Conservation (phyloP, 257 asterid species). For the Henckelia pumila region DNA sequence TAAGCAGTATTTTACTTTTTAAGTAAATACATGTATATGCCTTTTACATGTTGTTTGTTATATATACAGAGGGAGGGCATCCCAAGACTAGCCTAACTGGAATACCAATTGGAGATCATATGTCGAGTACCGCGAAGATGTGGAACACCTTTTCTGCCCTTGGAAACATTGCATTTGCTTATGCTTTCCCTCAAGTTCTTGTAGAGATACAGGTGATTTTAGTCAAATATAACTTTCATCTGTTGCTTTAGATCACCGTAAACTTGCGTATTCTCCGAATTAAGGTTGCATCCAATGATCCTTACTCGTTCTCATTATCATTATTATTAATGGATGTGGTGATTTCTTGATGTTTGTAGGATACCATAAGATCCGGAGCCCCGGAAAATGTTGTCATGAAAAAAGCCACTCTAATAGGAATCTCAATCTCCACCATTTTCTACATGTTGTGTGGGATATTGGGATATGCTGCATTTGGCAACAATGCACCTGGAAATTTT, state of each 20-base stretch:
- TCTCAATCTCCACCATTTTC: conserved; percentile 41
- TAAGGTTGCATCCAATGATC: too few relatives aligned
- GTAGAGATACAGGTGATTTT: conserved; percentile 56
- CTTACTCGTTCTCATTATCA: too few relatives aligned
- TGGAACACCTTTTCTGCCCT: conserved; percentile 64
- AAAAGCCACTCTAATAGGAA: conserved; percentile 39
- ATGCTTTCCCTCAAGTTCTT: conserved; percentile 56
- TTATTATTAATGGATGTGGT: too few relatives aligned
- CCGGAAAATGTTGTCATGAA: conserved; percentile 61
- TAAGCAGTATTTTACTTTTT: too few relatives aligned
- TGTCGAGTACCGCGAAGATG: conserved; percentile 48
- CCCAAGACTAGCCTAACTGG: conserved; percentile 50
- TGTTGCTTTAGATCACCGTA: too few relatives aligned
- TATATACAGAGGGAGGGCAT: conserved; percentile 28
- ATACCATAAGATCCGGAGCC: conserved; percentile 48
- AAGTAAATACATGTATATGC: too few relatives aligned
- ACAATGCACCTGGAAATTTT: conserved; percentile 72
- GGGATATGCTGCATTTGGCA: conserved; percentile 77
- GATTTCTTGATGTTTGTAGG: conserved; percentile 31
- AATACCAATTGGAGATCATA: conserved; percentile 31
- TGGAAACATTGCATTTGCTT: conserved; percentile 75
- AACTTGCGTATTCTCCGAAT: too few relatives aligned
- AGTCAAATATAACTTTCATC: too few relatives aligned
- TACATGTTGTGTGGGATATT: conserved; percentile 56
- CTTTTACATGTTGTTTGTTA: not conserved